Base-by-base conservation (phyloP, 805 yeast species). In the Wickerhamiella cacticola region DNA sequence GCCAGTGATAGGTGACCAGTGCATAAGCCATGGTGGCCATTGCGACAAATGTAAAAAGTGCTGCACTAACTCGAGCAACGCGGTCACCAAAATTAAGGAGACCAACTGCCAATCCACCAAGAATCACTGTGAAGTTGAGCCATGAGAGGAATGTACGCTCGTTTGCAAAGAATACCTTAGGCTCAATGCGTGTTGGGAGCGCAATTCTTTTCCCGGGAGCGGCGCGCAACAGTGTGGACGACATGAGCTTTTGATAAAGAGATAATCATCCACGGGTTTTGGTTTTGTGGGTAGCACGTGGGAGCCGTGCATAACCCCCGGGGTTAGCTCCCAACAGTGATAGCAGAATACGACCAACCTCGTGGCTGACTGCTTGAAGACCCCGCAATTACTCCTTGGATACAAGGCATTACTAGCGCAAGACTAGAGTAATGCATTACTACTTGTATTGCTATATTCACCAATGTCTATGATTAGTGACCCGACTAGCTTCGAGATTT, bases 21-120 rank as follows among this genome's bases (percentile, higher is more conserved):
- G 99, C 98, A 60, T 92, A 92, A 2, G 81, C 74, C 99, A 92
- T 92, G 21, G 98, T 89, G 54, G 84, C 86, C 96, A 92, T 89
- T 53, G 98, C 95, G 48, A 92, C 88, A 52, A 89, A 72, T 2
- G 98, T 94, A 73, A 92, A 92, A 49, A 92, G 71, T 3, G 89
- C 92, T 40, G 99, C 97, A 56, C 92, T 79, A 50, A 92, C 78
- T 60, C 94, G 76, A 53, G 97, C 97, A 39, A 89, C 76, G 52
- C 76, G 75, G 68, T 92, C 99, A 65, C 99, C 98, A 64, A 92
- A 92, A 69, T 92, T 92, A 56, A 92, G 75, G 59, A 92, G 72
- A 45, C 98, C 99, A 50, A 92, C 88, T 52, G 96, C 97, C 51
- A 92, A 73, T 41, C 96, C 94, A 24, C 99, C 98, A 52, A 92